Base-by-base conservation (phyloP, 192 early-diverging fungal species). In the Coemansia aciculifera region DNA sequence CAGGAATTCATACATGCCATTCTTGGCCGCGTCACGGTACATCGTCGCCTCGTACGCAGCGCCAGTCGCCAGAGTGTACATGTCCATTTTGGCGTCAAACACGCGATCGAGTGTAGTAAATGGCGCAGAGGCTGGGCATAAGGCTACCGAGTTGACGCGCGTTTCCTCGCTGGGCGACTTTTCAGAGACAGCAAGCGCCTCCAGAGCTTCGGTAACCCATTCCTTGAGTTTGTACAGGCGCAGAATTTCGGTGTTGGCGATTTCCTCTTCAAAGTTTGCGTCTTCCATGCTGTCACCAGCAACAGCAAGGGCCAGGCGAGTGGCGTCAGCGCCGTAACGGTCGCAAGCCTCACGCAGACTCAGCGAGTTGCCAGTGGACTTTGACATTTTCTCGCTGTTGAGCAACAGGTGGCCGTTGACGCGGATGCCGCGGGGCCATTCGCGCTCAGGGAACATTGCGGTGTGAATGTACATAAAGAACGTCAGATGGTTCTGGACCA, bases 381-480 rank as follows among this genome's bases (percentile, higher is more conserved):
- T 99, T 67, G 92, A 89, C 98, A 99, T 99, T 88, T 99, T 99
- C 32, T 94, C 91, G 43, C 87, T 78, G 81, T 99, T 98, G 63
- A 99, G 78, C 80, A 96, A 85, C 83, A 99, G 85, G 73, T 98
- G 96, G 39, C 98, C 96, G 84, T 99, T 99, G 64, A 86, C 85
- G 31, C 95, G 93, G 49, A 98, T 81, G 62, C 80, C 84, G 36
- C 84, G 83, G 5, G 98, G 98, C 98, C 98, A 99, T 52, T 91
- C 80, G 38, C 89, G 79, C 74, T 92, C 86, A 36, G 94, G 93
- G 89, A 99, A 99, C 61, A 99, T 80, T 27, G 96, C 94, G 13
- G 91, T 89, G 84, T 99, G 98, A 85, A 93, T 93, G 84, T 98
- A 99, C 63, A 99, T 79, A 76, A 89, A 93, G 83, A 99, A 99